These are phyloP conservation scores for Metrosideros polymorpha DNA, from an alignment of 441 rosid species.

Conservation along the genomic window DNA sequence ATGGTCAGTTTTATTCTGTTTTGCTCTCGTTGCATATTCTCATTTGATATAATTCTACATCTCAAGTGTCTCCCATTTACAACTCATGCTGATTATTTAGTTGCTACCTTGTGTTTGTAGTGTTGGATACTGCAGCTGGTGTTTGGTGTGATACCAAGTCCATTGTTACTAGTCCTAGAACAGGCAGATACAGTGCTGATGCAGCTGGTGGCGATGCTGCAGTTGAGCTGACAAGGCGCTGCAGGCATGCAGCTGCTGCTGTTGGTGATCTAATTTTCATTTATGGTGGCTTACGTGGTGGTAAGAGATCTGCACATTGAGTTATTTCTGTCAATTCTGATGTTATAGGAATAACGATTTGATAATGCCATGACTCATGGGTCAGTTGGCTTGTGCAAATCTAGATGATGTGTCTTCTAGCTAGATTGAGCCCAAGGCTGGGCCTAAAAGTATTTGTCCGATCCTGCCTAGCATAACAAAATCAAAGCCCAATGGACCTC, in stretches of 20 bases:
- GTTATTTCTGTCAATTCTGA: background rate
- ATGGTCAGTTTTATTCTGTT: background rate
- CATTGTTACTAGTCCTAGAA: constrained; percentile 91
- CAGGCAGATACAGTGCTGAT: constrained; percentile 92
- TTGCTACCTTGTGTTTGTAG: constrained; percentile 25
- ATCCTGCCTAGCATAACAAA: background rate
- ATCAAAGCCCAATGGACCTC: background rate
- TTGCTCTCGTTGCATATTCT: background rate
- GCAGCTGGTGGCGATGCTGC: constrained; percentile 99
- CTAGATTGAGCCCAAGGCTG: background rate
- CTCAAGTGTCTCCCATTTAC: background rate
- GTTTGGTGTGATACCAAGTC: constrained; percentile 99
- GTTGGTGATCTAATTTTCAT: constrained; percentile 93
- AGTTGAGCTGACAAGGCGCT: constrained; percentile 97
- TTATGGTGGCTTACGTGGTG: constrained; percentile 99
- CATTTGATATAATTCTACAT: background rate
- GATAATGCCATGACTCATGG: background rate
- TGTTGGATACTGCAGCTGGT: constrained; percentile 99
- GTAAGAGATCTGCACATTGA: constrained; percentile 29
- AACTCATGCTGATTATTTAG: background rate
- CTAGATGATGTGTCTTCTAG: background rate
- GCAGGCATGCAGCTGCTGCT: constrained; percentile 99
- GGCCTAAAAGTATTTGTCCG: background rate
- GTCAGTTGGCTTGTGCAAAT: background rate
- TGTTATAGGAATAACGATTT: background rate